Base-by-base conservation (phyloP, 2,329 filamentous ascomycete genomes). In the Exophiala sp. region DNA sequence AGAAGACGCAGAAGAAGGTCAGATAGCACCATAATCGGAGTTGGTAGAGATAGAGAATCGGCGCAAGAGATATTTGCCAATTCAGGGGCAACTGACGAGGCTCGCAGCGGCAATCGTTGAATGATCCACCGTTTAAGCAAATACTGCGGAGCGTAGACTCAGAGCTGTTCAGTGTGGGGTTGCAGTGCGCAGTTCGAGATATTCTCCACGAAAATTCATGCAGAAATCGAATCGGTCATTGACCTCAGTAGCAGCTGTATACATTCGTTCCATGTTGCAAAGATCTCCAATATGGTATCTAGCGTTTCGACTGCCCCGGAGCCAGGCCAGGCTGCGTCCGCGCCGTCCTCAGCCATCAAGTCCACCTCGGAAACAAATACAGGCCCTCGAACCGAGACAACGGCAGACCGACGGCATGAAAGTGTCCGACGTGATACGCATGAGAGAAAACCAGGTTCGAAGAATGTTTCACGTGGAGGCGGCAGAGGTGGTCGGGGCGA, bases 1-100 rank as follows among this genome's bases (percentile, higher is more conserved):
- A n/a, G n/a, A n/a, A n/a, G n/a, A 77, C 10, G 21, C 79, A 81
- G 56, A 79, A 78, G 2, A 67, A 62, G 14, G 68, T 56, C 44
- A 68, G 77, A 21, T 5, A 27, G 24, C 24, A 27, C n/a, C n/a
- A n/a, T n/a, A n/a, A n/a, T n/a, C n/a, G n/a, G n/a, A n/a, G n/a
- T n/a, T 27, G 24, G 10, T 6, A 5, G 24, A 10, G 6, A 27
- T 27, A 27, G 10, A 10, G 24, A 27, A 27, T 27, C 24, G 24
- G 10, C 6, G 24, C 24, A 6, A 27, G 24, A 27, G 24, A 27
- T n/a, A n/a, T n/a, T 10, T 27, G 24, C 24, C 6, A 27, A 6
- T 27, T 27, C 24, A 27, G 24, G 24, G 24, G 24, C 24, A 27
- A 13, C 19, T 19, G 18, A 27, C 4, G 18, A 49, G 32, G 32